Conservation (phyloP, 2,329 filamentous ascomycete species). For the Capronia americana region DNA sequence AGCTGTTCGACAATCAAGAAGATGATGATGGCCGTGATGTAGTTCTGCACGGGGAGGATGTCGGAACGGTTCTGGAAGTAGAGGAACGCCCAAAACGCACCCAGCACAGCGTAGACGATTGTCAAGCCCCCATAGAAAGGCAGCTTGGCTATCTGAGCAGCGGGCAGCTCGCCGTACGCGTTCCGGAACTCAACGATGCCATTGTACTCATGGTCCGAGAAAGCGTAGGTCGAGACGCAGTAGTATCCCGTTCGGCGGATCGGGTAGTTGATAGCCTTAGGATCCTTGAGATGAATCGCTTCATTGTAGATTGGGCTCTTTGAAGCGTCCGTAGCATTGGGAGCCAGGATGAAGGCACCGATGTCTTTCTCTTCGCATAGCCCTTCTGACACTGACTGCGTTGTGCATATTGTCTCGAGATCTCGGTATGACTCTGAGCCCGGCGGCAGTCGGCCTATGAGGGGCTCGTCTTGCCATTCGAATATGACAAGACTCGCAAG, state of each 20-base stretch:
- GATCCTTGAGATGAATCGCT: slow-evolving; percentile 80
- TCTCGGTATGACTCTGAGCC: slow-evolving; percentile 63
- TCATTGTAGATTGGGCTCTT: slow-evolving; percentile 76
- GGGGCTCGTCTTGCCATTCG: slow-evolving; percentile 84
- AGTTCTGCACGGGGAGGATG: slow-evolving; percentile 97
- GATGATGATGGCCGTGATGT: slow-evolving; percentile 94
- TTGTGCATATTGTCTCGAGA: slow-evolving; percentile 77
- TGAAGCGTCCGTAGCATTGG: slow-evolving; percentile 75
- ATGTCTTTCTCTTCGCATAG: slow-evolving; percentile 78
- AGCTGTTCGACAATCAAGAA: slow-evolving; percentile 96
- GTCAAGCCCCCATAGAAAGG: slow-evolving; percentile 96
- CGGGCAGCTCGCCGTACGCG: slow-evolving; percentile 92
- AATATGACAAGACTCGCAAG: slow-evolving; percentile 87
- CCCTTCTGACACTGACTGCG: slow-evolving; percentile 69
- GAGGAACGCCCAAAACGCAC: slow-evolving; percentile 88
- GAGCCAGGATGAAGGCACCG: slow-evolving; percentile 81
- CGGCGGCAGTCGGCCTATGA: slow-evolving; percentile 73
- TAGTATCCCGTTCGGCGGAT: slow-evolving; percentile 95
- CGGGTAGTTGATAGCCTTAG: slow-evolving; percentile 75
- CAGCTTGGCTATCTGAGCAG: slow-evolving; percentile 93
- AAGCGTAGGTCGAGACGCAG: slow-evolving; percentile 81
- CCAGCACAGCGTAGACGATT: slow-evolving; percentile 88
- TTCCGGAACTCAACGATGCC: slow-evolving; percentile 92
- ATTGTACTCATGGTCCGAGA: slow-evolving; percentile 71
- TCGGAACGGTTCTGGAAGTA: slow-evolving; percentile 94